A percentile compares a stretch with the other conserved stretches of the same genome.
These are phyloP conservation scores for Stephanodiscus triporus DNA, from an alignment of 108 stramenopile species.

Conservation along the genomic window DNA sequence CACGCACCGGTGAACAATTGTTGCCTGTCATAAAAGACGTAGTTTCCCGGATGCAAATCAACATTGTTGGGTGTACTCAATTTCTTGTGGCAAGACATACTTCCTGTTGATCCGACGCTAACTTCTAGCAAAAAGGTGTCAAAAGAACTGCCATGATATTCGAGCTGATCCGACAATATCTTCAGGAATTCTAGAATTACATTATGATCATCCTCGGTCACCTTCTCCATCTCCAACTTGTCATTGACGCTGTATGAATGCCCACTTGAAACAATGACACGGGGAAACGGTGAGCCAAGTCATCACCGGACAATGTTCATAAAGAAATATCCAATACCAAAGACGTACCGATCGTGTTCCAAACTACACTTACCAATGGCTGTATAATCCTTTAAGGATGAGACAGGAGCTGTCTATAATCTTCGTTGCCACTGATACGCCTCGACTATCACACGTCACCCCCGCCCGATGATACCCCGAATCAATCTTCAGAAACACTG, in stretches of 20 bases:
- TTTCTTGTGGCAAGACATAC: slow-evolving; percentile 28
- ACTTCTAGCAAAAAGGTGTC: slow-evolving; percentile 19
- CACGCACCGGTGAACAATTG: slow-evolving; percentile 46
- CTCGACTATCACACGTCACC: slow-evolving; percentile 8
- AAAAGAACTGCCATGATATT: background rate
- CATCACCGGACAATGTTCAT: background rate
- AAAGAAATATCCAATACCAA: background rate
- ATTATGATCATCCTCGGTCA: slow-evolving; percentile 18
- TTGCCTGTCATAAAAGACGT: slow-evolving; percentile 44
- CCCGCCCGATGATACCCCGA: slow-evolving; percentile 48
- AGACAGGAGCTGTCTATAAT: slow-evolving; percentile 25
- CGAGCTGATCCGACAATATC: slow-evolving; percentile 10
- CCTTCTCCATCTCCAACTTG: slow-evolving; percentile 15
- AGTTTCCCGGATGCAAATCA: slow-evolving; percentile 48
- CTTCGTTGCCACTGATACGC: slow-evolving; percentile 13
- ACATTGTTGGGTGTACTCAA: slow-evolving; percentile 14
- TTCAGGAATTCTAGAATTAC: slow-evolving; percentile 20
- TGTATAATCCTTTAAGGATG: slow-evolving; percentile 33
- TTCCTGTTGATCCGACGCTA: slow-evolving; percentile 45
- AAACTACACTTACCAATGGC: slow-evolving; percentile 33
- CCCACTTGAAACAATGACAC: slow-evolving; percentile 20
- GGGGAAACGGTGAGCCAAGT: background rate
- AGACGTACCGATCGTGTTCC: background rate
- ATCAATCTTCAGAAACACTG: slow-evolving; percentile 45
- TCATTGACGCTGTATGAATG: slow-evolving; percentile 35